Evolutionary conservation across 176 grass and related monocot genomes (phyloP).

Genomic region (Oryza rufipogon): DNA sequence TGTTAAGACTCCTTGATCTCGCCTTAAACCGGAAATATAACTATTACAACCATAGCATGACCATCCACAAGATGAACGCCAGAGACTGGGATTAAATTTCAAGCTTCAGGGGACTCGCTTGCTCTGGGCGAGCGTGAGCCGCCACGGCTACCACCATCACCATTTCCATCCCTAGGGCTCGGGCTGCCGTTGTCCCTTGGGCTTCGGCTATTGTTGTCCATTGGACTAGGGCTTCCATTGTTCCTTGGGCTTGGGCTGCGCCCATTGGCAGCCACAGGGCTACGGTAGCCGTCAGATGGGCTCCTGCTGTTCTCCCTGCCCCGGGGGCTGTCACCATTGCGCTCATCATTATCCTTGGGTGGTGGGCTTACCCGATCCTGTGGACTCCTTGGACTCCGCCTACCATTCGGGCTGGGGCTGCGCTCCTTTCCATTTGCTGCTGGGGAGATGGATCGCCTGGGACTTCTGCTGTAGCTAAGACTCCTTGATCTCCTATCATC

Average conservation of each 20-base stretch:
- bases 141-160: background rate
- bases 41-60: background rate
- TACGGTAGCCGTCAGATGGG: slow-evolving; percentile 53
- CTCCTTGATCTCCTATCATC: slow-evolving; percentile 65
- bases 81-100: background rate
- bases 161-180: background rate
- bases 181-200: background rate
- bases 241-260: background rate
- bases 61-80: background rate
- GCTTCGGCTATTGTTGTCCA: background rate
- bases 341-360: slow-evolving; percentile 57
- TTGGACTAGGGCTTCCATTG: background rate
- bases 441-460: slow-evolving; percentile 50
- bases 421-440: slow-evolving; percentile 54
- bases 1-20: background rate
- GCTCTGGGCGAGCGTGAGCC: slow-evolving; percentile 39
- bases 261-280: slow-evolving; percentile 39
- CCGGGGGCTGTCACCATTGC: slow-evolving; percentile 54
- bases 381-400: slow-evolving; percentile 64
- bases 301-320: slow-evolving; percentile 58
- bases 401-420: slow-evolving; percentile 59
- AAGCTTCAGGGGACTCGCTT: slow-evolving; percentile 31
- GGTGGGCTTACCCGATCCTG: slow-evolving; percentile 43
- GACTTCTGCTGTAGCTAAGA: slow-evolving; percentile 82
- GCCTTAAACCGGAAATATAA: slow-evolving; percentile 29